Conservation (phyloP, 768 basidiomycete species). For the Boletus rubescentipes region DNA sequence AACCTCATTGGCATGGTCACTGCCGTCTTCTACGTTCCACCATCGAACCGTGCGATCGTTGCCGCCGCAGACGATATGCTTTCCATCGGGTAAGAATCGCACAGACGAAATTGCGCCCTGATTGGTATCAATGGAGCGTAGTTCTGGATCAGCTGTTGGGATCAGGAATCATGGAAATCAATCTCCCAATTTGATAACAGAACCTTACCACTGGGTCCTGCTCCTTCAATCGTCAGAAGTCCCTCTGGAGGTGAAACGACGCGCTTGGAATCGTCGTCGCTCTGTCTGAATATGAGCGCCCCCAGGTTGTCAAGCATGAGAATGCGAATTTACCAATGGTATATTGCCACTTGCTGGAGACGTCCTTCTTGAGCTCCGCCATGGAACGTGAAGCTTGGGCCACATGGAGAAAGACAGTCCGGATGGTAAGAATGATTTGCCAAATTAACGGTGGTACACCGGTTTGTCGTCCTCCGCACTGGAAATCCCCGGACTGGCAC, state of each 20-base stretch:
- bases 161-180: not conserved
- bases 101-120: conserved; percentile 3
- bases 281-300: conserved; percentile 1
- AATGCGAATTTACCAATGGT: not conserved
- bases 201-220: not conserved
- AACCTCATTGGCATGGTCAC: not conserved
- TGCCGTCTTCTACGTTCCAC: conserved; percentile 1
- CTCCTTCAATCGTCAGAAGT: not conserved
- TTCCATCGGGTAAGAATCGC: conserved; percentile 11
- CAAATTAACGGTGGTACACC: not conserved
- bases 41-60: conserved; percentile 10
- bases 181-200: not conserved
- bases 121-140: not conserved
- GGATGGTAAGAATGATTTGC: not conserved
- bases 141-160: not conserved
- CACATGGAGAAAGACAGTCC: conserved; percentile 10
- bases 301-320: not conserved
- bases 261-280: not conserved
- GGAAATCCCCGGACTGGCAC: no score
- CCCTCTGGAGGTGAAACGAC: not conserved
- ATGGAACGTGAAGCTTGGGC: conserved; percentile 5
- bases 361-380: conserved; percentile 5
- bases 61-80: conserved; percentile 2
- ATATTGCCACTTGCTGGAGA: conserved; percentile 3
- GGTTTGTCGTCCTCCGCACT: not conserved